Evolutionary conservation across 257 asterid genomes (phyloP), one percentile per base, ranked within the genome.

Genomic region (Rauvolfia tetraphylla): DNA sequence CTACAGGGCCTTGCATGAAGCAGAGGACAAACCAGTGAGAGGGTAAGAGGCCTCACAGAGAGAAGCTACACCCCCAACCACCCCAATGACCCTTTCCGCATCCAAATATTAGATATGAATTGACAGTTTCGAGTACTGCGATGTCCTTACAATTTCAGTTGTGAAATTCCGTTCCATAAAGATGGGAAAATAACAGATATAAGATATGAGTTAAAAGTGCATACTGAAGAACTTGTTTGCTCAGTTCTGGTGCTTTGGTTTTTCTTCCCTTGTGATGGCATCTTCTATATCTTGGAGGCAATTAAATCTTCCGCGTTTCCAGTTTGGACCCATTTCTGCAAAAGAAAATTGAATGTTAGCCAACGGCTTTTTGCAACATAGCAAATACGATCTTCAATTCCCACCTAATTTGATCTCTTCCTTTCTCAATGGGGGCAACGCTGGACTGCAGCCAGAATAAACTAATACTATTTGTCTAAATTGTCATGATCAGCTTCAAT

Each of bases 281-380:
- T 68, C 73, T 42, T 68, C 33, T 11, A 68, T 25, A 11, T 42
- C 49, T 36, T 66, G 17, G 25, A 66, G 39, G 25, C 27, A 27
- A 22, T 20, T 33, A 22, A 31, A 67, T 67, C 20, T 44, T 3
- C 44, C n/a, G 29, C 2, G 6, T 56, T 22, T 49, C 41, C n/a
- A 33, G 2, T 71, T 44, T 71, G 41, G 66, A 23, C 58, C 53
- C 77, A 58, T 58, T 58, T 74, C 70, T 27, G 42, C 18, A 59
- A 62, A 46, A 42, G 22, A 34, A 20, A 51, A 51, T 65, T 49
- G 22, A 49, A 14, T 34, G 22, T 6, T 72, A 56, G 13, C 78
- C 81, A 78, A 73, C 81, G 18, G 81, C 73, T 71, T 78, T 65
- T 72, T 72, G 78, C 70, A 72, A 78, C 81, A 63, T 10, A 78